These are phyloP conservation scores for Striga asiatica DNA, from an alignment of 257 asterid species.

Conservation along the genomic window DNA sequence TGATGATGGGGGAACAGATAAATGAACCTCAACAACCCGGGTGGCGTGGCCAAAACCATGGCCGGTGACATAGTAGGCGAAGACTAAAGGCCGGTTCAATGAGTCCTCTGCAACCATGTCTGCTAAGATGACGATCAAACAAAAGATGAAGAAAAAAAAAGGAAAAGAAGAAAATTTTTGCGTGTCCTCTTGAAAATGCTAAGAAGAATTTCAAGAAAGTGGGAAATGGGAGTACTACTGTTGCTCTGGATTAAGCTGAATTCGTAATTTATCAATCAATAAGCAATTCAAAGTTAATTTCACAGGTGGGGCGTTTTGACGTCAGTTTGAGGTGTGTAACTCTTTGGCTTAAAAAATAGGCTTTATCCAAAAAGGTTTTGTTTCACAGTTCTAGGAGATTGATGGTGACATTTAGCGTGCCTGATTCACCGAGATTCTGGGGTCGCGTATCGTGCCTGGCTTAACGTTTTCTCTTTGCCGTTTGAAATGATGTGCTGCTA, in stretches of 20 bases:
- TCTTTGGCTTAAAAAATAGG: no score
- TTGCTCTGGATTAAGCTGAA: background rate
- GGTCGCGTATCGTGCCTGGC: background rate
- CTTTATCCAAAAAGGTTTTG: background rate
- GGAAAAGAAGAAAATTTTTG: background rate
- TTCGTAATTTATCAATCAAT: background rate
- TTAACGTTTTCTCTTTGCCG: background rate
- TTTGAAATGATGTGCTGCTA: background rate
- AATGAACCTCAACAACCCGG: slow-evolving; percentile 77
- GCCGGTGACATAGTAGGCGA: slow-evolving; percentile 93
- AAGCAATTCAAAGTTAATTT: background rate
- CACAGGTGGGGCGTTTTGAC: background rate
- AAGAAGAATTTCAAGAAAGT: slow-evolving; percentile 4
- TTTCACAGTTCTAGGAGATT: background rate
- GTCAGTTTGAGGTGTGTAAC: no score
- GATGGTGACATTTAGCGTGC: background rate
- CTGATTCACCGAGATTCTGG: background rate
- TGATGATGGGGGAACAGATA: background rate
- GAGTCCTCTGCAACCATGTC: slow-evolving; percentile 40
- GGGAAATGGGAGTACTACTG: slow-evolving; percentile 6
- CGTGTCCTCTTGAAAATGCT: no score
- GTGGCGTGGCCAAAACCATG: slow-evolving; percentile 98
- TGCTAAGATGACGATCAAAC: background rate
- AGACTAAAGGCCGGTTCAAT: slow-evolving; percentile 37
- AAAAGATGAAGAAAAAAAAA: background rate